Evolutionary conservation across 2,329 filamentous ascomycete genomes (phyloP), one percentile per base, ranked within the genome.

Genomic region (Hymenoscyphus linearis): DNA sequence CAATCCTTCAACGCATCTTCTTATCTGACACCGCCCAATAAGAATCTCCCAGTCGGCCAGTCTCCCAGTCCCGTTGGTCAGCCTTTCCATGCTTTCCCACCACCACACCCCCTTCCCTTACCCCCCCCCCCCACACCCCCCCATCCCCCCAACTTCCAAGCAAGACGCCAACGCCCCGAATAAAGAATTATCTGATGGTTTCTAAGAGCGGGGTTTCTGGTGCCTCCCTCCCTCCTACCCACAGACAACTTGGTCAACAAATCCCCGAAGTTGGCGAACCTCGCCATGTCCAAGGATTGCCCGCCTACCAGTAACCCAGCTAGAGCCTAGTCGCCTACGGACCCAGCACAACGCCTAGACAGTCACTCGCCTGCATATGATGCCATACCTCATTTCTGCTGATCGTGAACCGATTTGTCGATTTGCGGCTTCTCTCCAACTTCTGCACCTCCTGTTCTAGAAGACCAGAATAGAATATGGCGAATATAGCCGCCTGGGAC

Each of bases 181-280:
- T 22, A 47, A 12, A 22, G 40, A 18, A 47, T 22, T 47, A 47
- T 47, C n/a, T 47, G 40, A 47, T 12, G 13, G 18, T 47, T 47
- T n/a, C 40, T 47, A 47, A 47, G 40, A 18, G 40, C 40, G 18
- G 40, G 40, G 40, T 6, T 47, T 1, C 10, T 31, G 1, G 31
- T 31, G 31, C 10, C 31, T 31, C 6, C 3, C 40, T 9, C 16
- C 13, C 10, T 7, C n/a, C 22, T 18, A 47, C 40, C 40, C 40
- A 47, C 40, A 47, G 40, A 47, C 40, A 47, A 47, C 40, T 47
- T 47, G 40, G 40, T 47, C 40, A 47, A 47, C 40, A 47, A 47
- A 47, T 47, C 40, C 40, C 40, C 40, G 40, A 47, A 47, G 40
- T 47, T 47, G 40, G 40, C 18, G 40, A 47, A n/a, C 40, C 14